Evolutionary conservation across 2,329 filamentous ascomycete genomes (phyloP).

Genomic region (Nannizziopsis barbatae): DNA sequence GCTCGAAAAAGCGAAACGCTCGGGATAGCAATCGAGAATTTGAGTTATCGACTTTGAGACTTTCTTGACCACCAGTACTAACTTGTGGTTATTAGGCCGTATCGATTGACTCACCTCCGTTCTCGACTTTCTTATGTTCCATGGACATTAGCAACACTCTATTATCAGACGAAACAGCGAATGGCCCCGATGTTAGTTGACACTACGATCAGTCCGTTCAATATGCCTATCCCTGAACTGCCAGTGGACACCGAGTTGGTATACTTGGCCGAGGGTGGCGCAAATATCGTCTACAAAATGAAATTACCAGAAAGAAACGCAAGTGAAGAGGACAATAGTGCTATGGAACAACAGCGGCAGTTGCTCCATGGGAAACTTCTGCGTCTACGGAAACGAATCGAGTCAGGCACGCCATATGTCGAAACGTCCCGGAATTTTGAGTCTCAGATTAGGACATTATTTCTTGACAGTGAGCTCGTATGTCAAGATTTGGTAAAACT

Average conservation of each 20-base stretch:
- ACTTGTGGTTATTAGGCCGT: too few relatives aligned
- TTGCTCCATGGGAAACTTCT: constrained; percentile 41
- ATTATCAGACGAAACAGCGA: not conserved
- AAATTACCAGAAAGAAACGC: constrained; percentile 27
- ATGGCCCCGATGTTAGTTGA: constrained; percentile 6
- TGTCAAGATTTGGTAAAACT: constrained; percentile 45
- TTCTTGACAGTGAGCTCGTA: constrained; percentile 45
- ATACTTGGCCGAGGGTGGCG: constrained; percentile 58
- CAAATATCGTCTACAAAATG: constrained; percentile 63
- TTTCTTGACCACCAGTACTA: too few relatives aligned
- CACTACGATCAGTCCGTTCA: not conserved
- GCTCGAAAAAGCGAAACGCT: too few relatives aligned
- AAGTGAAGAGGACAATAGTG: constrained; percentile 13
- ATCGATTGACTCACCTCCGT: too few relatives aligned
- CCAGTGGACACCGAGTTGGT: constrained; percentile 26
- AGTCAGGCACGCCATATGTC: constrained; percentile 43
- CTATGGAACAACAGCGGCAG: constrained; percentile 11
- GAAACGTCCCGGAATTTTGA: constrained; percentile 34
- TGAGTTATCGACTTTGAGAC: too few relatives aligned
- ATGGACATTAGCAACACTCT: too few relatives aligned
- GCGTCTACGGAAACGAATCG: constrained; percentile 49
- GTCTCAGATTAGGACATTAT: constrained; percentile 42
- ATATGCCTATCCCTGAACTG: constrained; percentile 23
- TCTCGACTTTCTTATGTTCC: too few relatives aligned
- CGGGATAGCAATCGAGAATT: too few relatives aligned